Conservation (phyloP, 2,329 filamentous ascomycete genomes). For the Hypomyces perniciosus region DNA sequence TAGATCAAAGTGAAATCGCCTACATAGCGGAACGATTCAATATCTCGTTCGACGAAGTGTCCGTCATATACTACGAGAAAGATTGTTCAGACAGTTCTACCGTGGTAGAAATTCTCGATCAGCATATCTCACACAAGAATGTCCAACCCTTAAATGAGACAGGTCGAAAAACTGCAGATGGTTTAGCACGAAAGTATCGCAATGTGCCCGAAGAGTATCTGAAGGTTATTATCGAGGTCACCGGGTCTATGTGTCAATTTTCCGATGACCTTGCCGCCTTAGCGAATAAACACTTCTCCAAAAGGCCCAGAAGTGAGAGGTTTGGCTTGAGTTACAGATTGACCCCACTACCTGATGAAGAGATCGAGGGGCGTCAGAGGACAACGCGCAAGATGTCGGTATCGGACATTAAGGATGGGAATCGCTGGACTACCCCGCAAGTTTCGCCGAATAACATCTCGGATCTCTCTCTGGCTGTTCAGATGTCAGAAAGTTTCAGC, state of each 20-base stretch:
- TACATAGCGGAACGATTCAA: slow-evolving; percentile 40
- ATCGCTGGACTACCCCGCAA: not conserved
- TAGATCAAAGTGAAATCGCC: slow-evolving; percentile 35
- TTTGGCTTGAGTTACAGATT: slow-evolving; percentile 35
- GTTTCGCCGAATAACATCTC: slow-evolving; percentile 1
- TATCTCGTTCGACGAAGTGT: slow-evolving; percentile 35
- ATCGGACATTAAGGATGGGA: not conserved
- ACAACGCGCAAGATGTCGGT: not conserved
- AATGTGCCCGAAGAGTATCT: slow-evolving; percentile 41
- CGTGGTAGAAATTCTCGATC: slow-evolving; percentile 37
- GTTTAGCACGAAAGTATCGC: slow-evolving; percentile 32
- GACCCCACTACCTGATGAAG: slow-evolving; percentile 25
- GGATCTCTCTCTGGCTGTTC: slow-evolving; percentile 24
- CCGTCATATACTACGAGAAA: slow-evolving; percentile 34
- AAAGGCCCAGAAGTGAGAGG: slow-evolving; percentile 30
- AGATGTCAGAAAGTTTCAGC: slow-evolving; percentile 23
- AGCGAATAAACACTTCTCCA: slow-evolving; percentile 37
- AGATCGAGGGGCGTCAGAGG: slow-evolving; percentile 11
- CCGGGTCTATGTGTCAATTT: slow-evolving; percentile 27
- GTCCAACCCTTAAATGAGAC: slow-evolving; percentile 23
- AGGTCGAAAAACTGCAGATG: slow-evolving; percentile 25
- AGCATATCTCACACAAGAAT: slow-evolving; percentile 35
- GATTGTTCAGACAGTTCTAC: slow-evolving; percentile 34
- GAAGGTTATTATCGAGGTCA: slow-evolving; percentile 36
- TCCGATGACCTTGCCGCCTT: slow-evolving; percentile 36